phyloP scores from a whole-genome alignment of 495 filamentous ascomycete species.

The Podospora australis region DNA sequence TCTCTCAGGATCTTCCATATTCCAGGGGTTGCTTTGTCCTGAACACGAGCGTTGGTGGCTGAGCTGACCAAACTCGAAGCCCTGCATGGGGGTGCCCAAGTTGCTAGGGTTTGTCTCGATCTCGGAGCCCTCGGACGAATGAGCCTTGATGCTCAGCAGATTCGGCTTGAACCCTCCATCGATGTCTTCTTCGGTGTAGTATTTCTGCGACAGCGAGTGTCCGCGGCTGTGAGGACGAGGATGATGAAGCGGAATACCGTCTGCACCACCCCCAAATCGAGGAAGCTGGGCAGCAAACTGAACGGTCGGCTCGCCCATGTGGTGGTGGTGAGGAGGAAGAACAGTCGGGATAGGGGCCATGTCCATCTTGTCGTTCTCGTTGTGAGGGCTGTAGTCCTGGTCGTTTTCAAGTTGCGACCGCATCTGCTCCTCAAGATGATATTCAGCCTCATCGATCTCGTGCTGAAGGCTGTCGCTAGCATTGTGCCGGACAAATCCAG shows the following conservation, averaged over 20 bases:
- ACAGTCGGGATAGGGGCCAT: constrained; percentile 18
- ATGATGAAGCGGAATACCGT: constrained; percentile 50
- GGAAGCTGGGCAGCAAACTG: constrained; percentile 34
- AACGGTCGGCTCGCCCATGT: constrained; percentile 35
- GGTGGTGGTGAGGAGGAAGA: no score
- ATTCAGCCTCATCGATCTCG: constrained; percentile 80
- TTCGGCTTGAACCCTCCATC: constrained; percentile 28
- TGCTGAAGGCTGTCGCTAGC: constrained; percentile 61
- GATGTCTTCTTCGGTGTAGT: constrained; percentile 41
- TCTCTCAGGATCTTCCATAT: constrained; percentile 36
- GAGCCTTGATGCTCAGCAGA: constrained; percentile 22
- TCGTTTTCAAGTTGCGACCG: constrained; percentile 65
- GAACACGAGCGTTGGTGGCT: constrained; percentile 38
- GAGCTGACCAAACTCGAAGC: constrained; percentile 33
- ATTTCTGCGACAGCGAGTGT: constrained; percentile 49
- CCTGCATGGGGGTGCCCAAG: constrained; percentile 53
- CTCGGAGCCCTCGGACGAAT: constrained; percentile 53
- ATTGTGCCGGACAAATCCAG: constrained; percentile 36
- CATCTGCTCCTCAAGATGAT: constrained; percentile 70
- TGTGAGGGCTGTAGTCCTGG: constrained; percentile 51
- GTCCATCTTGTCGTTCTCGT: constrained; percentile 33
- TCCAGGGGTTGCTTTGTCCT: constrained; percentile 46
- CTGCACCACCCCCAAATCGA: constrained; percentile 37
- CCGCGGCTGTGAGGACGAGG: constrained; percentile 56
- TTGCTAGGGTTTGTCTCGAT: constrained; percentile 73